phyloP scores from a whole-genome alignment of 2,329 filamentous ascomycete species.

The Lachnellula suecica region DNA sequence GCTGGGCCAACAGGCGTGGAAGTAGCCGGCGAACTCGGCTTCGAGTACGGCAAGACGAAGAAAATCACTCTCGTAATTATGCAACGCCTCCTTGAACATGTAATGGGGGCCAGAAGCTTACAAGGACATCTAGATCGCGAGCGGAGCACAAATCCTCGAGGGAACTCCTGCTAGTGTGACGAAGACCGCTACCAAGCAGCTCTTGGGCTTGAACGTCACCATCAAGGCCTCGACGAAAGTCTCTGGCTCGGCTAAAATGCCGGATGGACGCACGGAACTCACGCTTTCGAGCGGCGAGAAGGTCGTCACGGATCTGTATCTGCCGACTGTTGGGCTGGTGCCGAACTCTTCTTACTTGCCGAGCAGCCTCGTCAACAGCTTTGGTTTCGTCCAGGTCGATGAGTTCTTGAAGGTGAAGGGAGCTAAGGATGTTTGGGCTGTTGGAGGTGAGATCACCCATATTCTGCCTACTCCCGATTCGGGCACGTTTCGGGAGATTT shows the following conservation, averaged over 20 bases:
- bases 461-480: no score
- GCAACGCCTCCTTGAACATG: neutral
- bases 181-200: constrained; percentile 41
- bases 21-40: constrained; percentile 27
- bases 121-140: constrained; percentile 21
- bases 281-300: constrained; percentile 47
- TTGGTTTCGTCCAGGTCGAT: constrained; percentile 49
- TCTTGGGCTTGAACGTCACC: constrained; percentile 48
- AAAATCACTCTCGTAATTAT: constrained; percentile 26
- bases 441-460: no score
- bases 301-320: constrained; percentile 52
- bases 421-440: constrained; percentile 32
- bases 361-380: constrained; percentile 41
- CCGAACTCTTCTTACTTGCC: constrained; percentile 58
- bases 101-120: neutral
- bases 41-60: constrained; percentile 28
- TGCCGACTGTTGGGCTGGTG: constrained; percentile 54
- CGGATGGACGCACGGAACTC: constrained; percentile 49
- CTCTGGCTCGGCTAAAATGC: constrained; percentile 32
- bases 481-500: no score
- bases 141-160: constrained; percentile 32
- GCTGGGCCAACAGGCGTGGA: constrained; percentile 36
- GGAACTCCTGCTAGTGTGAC: constrained; percentile 22
- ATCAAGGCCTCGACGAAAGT: constrained; percentile 46
- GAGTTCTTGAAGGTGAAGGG: constrained; percentile 48